A percentile compares a stretch with the other conserved stretches of the same genome.
phyloP scores from a whole-genome alignment of 2,329 filamentous ascomycete genomes.

The Stemphylium beticola region DNA sequence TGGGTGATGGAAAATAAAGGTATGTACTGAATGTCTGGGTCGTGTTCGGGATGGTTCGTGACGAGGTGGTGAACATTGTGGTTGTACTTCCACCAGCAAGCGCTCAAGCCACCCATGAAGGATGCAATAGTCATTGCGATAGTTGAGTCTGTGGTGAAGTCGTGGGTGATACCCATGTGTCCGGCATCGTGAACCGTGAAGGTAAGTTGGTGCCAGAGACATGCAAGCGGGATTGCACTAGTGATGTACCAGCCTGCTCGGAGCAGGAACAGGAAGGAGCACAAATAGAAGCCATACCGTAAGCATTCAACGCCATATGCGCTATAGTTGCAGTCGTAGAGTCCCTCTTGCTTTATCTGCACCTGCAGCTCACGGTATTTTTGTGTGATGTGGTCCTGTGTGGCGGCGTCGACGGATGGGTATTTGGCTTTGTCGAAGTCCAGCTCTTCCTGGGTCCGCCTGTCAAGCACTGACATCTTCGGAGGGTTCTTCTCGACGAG shows the following conservation, averaged over 20 bases:
- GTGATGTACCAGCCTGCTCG: conserved; percentile 55
- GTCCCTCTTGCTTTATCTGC: conserved; percentile 72
- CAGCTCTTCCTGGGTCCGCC: conserved; percentile 75
- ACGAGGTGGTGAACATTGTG: conserved; percentile 98
- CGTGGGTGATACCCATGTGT: conserved; percentile 96
- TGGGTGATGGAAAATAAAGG: conserved; percentile 73
- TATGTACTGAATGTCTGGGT: conserved; percentile 86
- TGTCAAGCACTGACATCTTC: conserved; percentile 70
- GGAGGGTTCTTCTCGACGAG: conserved; percentile 48
- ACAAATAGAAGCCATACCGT: conserved; percentile 74
- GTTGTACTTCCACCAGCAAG: conserved; percentile 97
- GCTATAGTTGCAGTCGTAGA: conserved; percentile 84
- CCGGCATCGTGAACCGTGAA: conserved; percentile 95
- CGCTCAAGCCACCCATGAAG: conserved; percentile 84
- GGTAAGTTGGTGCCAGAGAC: conserved; percentile 92
- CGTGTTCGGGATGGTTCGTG: conserved; percentile 93
- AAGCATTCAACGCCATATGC: conserved; percentile 76
- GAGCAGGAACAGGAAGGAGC: conserved; percentile 61
- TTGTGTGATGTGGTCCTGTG: conserved; percentile 74
- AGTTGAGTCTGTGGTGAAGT: conserved; percentile 79
- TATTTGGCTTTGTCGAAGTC: conserved; percentile 80
- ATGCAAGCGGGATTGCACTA: conserved; percentile 77
- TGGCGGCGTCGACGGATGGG: conserved; percentile 74
- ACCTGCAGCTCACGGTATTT: conserved; percentile 83
- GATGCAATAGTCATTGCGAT: conserved; percentile 92